These are phyloP conservation scores for Fusarium sp. DNA, from an alignment of 2,329 filamentous ascomycete species.

Conservation along the genomic window DNA sequence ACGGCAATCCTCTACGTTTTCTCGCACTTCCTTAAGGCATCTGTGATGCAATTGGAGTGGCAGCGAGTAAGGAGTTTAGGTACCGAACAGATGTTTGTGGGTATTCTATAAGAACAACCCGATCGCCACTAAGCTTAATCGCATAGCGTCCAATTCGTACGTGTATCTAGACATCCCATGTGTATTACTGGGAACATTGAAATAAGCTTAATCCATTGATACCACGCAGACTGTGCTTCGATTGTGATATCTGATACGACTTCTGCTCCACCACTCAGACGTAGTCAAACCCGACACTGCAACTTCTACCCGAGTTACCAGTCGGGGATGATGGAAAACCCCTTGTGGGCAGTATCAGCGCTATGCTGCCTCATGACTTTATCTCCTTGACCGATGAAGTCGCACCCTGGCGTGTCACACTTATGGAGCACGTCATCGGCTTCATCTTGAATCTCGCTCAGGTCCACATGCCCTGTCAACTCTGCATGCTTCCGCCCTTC, in stretches of 20 bases:
- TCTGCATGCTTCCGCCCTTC: constrained; percentile 73
- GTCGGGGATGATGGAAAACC: constrained; percentile 56
- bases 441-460: constrained; percentile 79
- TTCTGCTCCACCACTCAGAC: not conserved
- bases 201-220: not conserved
- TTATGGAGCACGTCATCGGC: constrained; percentile 81
- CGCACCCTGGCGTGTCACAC: constrained; percentile 75
- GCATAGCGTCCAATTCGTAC: not conserved
- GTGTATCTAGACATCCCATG: not conserved
- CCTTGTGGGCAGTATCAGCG: constrained; percentile 69
- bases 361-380: constrained; percentile 69
- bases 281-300: not conserved
- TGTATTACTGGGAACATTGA: not conserved
- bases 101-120: not conserved
- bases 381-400: constrained; percentile 75
- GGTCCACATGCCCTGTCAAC: constrained; percentile 69
- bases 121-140: not conserved
- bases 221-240: not conserved
- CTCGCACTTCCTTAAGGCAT: too few relatives aligned
- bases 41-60: not conserved
- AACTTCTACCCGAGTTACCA: constrained; percentile 36
- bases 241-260: not conserved
- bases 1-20: not conserved
- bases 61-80: not conserved
- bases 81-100: not conserved